Percentiles rank a stretch among this genome's conserved stretches.
phyloP scores from a whole-genome alignment of 306 rosid species.

The Prunus campanulata region DNA sequence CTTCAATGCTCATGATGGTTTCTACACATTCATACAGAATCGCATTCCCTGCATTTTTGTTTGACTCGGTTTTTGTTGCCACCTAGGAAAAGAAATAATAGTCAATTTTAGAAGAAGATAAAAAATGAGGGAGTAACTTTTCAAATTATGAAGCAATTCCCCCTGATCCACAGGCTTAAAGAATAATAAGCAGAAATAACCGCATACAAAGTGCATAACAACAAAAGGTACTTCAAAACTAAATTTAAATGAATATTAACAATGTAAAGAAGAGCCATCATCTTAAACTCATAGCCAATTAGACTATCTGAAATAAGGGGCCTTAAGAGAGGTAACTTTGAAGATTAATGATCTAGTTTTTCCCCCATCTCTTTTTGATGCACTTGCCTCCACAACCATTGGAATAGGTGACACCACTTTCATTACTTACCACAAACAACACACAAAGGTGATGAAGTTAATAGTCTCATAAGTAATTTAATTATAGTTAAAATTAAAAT shows the following conservation, averaged over 20 bases:
- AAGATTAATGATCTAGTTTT: too few relatives aligned
- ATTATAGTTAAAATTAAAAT: not conserved
- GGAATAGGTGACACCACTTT: too few relatives aligned
- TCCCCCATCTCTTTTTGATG: too few relatives aligned
- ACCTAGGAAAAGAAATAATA: slow-evolving; percentile 54
- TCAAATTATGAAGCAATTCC: not conserved
- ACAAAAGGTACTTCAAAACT: not conserved
- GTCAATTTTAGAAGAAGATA: slow-evolving; percentile 5
- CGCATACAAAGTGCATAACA: not conserved
- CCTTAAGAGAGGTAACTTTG: not conserved
- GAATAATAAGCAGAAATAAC: too few relatives aligned
- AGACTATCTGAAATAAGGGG: not conserved
- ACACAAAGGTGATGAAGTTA: not conserved
- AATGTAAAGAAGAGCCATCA: not conserved
- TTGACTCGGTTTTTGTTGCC: slow-evolving; percentile 96
- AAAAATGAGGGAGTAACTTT: not conserved
- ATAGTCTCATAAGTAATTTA: not conserved
- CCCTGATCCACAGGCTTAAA: not conserved
- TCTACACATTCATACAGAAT: slow-evolving; percentile 93
- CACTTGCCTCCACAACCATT: too few relatives aligned
- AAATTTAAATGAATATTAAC: not conserved
- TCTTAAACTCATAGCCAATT: not conserved
- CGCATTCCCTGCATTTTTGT: slow-evolving; percentile 97
- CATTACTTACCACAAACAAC: too few relatives aligned
- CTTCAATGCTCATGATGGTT: slow-evolving; percentile 98